Conservation (phyloP, 2,329 filamentous ascomycete genomes). For the Colletotrichum endophyticum region DNA sequence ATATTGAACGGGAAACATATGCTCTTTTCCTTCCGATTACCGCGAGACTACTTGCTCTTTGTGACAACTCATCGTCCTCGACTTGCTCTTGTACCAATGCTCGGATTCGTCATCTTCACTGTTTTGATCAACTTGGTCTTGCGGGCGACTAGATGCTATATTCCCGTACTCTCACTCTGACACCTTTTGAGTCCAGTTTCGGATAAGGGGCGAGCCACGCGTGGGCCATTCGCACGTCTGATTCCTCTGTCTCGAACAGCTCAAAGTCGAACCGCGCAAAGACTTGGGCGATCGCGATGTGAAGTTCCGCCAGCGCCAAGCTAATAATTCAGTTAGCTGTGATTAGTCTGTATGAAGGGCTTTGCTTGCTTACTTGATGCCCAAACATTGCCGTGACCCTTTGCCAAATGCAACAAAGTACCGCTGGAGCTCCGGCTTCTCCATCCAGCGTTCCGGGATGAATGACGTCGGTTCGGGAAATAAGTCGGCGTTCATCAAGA, state of each 20-base stretch:
- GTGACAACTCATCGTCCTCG: neutral
- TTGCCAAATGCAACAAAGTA: conserved; percentile 27
- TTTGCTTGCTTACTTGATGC: conserved; percentile 25
- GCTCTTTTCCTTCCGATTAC: neutral
- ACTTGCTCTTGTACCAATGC: neutral
- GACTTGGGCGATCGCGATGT: conserved; percentile 23
- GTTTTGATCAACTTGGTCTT: neutral
- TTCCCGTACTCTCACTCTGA: conserved; percentile 9
- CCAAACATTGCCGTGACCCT: conserved; percentile 25
- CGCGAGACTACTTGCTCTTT: neutral
- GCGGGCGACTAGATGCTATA: neutral
- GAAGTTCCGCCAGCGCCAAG: conserved; percentile 26
- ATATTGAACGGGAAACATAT: neutral
- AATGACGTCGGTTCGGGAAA: conserved; percentile 27
- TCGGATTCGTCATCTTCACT: neutral
- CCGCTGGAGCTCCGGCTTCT: conserved; percentile 14
- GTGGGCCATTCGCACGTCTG: conserved; percentile 24
- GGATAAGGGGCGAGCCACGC: conserved; percentile 22
- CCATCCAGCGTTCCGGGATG: conserved; percentile 29
- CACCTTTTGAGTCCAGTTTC: conserved; percentile 16
- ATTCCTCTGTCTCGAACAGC: conserved; percentile 27
- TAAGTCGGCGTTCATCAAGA: conserved; percentile 27
- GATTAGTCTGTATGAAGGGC: neutral
- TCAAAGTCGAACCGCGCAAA: conserved; percentile 27
- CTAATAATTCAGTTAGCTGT: neutral